Base-by-base conservation (phyloP, 345 rosid species). In the Cardamine resedifolia region DNA sequence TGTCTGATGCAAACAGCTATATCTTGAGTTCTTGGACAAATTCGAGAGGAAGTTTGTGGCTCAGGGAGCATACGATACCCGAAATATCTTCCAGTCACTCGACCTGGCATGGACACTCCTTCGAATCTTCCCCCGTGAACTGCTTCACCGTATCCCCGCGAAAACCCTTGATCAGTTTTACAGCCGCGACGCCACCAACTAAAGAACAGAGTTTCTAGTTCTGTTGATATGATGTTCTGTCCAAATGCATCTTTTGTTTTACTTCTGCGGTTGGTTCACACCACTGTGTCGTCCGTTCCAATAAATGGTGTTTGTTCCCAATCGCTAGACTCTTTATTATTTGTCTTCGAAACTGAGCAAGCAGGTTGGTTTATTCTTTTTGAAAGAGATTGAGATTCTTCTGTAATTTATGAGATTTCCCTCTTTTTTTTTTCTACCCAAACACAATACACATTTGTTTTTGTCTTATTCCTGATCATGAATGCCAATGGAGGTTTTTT, bases 11-110 rank as follows among this genome's bases (percentile, higher is more conserved):
- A 49, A 76, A 82, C 93, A 92, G 98, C 86, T 93, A 12, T 93
- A 93, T 72, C 76, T 93, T 68, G 98, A 93, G 80, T 90, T 92
- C 80, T 77, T 93, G 81, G 98, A 93, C 66, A 93, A 93, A 77
- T 93, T 90, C 19, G 98, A 93, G 86, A 87, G 94, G 81, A 93
- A 93, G 75, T 93, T 90, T 70, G 98, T 93, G 8, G 12, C 87
- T 0, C 98, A 93, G 76, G 98, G 98, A 70, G 97, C 98, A n/a
- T 93, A 90, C 3, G 98, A 90, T 81, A 90, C 98, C 23, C 88
- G 98, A 27, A 90, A 88, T 70, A 84, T 93, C 72, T 93, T 93
- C 81, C 96, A 90, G 75, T 90, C 98, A 38, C 97, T 93, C 10
- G 98, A 93, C 81, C 78, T 93, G 72, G 98, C 98, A 19, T 93